Evolutionary conservation across 352 stramenopile genomes (phyloP), one percentile per base, ranked within the genome.

Genomic region (Blastocystis sp.): DNA sequence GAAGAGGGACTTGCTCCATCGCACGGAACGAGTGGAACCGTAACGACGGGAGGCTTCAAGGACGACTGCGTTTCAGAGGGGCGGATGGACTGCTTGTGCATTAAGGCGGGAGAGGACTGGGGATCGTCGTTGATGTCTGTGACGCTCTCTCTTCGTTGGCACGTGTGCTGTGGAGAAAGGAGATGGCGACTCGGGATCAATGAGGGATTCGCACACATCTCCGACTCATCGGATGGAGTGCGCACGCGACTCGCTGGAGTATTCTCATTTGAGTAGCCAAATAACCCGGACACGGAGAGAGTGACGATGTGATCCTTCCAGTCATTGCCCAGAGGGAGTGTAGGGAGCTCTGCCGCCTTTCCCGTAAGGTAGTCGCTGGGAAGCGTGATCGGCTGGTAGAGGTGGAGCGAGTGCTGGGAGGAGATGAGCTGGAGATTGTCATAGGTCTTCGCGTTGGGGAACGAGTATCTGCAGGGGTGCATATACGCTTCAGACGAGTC

Each of bases 361-460:
- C 74, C 74, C 12, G 74, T 85, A 4, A 85, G 21, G 33, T 85
- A 85, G 55, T 85, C 74, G 16, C 41, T 26, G 26, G 74, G 74
- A n/a, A 85, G 74, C 9, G 41, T 29, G 45, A 85, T 41, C 13
- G 74, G 74, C 31, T 85, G 74, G 37, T 85, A 85, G 35, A 85
- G 61, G 60, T 85, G 74, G 66, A 85, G 74, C 21, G 45, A 67
- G 60, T 85, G 74, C 33, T 85, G 74, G 3, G 74, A 51, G 24
- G 74, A 85, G 41, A 85, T 85, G 26, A 85, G 45, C 10, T 29
- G 31, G 51, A 39, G 66, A 33, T 67, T 37, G 50, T 67, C 37
- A 16, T 69, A 67, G 37, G 74, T 62, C 19, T 0, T 37, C 19
- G 45, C 74, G n/a, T 59, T 37, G 13, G 74, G 74, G 45, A 67